Evolutionary conservation across 495 filamentous ascomycete genomes (phyloP).

Genomic region (Neurospora sp.): DNA sequence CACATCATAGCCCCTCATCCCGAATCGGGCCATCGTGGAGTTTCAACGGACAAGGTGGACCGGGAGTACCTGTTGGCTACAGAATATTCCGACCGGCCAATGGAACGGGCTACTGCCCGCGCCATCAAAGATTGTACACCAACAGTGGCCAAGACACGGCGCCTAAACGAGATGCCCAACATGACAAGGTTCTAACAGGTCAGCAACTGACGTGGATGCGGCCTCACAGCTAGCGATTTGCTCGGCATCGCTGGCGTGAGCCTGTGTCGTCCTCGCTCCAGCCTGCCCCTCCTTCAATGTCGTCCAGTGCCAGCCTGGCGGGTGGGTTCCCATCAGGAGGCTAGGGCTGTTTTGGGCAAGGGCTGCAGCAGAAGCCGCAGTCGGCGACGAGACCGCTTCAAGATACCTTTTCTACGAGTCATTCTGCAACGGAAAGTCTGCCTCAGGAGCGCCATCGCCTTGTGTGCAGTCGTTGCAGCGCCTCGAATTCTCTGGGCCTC

Average conservation of each 20-base stretch:
- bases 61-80: not conserved
- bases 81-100: not conserved
- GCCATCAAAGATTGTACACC: not conserved
- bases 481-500: not conserved
- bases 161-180: not conserved
- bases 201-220: not conserved
- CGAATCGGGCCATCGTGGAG: not conserved
- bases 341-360: not conserved
- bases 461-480: not conserved
- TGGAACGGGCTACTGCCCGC: not conserved
- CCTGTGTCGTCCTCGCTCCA: not conserved
- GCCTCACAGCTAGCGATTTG: not conserved
- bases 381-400: not conserved
- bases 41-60: not conserved
- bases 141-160: not conserved
- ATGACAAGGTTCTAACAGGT: not conserved
- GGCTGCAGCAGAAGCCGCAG: not conserved
- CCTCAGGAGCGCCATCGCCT: not conserved
- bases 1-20: not conserved
- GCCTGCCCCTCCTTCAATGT: not conserved
- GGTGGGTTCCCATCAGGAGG: not conserved
- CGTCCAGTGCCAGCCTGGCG: not conserved
- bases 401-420: not conserved
- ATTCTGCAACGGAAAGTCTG: not conserved
- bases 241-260: not conserved